Evolutionary conservation across 208 protist species (phyloP).

Genomic region (Wallacemonas sp.): DNA sequence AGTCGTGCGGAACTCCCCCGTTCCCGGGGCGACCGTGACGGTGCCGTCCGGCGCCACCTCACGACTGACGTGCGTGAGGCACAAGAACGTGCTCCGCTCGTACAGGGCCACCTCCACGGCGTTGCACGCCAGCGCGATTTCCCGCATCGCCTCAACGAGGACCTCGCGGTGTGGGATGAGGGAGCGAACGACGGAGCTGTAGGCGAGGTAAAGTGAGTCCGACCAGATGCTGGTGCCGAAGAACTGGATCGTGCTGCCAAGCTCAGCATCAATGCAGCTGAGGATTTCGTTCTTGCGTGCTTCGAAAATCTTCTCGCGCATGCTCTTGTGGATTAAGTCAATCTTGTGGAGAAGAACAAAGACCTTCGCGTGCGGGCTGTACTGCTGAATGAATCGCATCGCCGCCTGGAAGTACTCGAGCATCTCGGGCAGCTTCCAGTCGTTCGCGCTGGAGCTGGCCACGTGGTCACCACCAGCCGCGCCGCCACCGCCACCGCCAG

Average conservation of each 20-base stretch:
- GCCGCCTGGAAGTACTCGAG: slow-evolving; percentile 96
- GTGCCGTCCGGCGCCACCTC: slow-evolving; percentile 21
- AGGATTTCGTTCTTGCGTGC: slow-evolving; percentile 77
- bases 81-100: slow-evolving; percentile 97
- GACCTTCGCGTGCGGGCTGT: slow-evolving; percentile 97
- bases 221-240: slow-evolving; percentile 99
- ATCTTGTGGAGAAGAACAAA: slow-evolving; percentile 99
- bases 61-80: slow-evolving; percentile 93
- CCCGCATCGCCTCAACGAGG: slow-evolving; percentile 91
- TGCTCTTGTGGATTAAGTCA: slow-evolving; percentile 91
- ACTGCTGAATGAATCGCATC: slow-evolving; percentile 94
- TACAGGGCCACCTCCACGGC: slow-evolving; percentile 98
- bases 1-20: slow-evolving; percentile 70
- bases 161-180: slow-evolving; percentile 96
- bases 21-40: slow-evolving; percentile 14
- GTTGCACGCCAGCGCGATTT: slow-evolving; percentile 94
- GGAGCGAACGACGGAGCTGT: slow-evolving; percentile 95
- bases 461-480: slow-evolving; percentile 10
- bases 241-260: slow-evolving; percentile 89
- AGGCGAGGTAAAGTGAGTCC: slow-evolving; percentile 97
- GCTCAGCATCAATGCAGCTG: slow-evolving; percentile 35
- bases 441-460: slow-evolving; percentile 28
- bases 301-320: slow-evolving; percentile 71
- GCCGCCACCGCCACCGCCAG: slow-evolving; percentile 12
- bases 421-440: slow-evolving; percentile 92